A percentile compares a stretch with the other conserved stretches of the same genome.
These are phyloP conservation scores for Fennellomyces sp. DNA, from an alignment of 371 early-diverging fungal genomes.

Conservation along the genomic window DNA sequence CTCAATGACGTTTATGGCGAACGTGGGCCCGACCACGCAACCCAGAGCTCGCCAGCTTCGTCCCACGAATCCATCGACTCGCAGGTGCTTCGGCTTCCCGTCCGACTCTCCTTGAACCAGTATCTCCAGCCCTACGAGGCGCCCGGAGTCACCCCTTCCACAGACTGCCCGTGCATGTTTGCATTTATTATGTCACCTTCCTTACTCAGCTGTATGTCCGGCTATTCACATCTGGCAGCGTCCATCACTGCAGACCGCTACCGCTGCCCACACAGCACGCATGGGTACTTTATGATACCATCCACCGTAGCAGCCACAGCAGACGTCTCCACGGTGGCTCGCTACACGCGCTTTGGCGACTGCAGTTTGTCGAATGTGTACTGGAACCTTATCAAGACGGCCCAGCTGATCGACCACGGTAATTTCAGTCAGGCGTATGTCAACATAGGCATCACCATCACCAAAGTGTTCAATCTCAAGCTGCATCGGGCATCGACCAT, in stretches of 20 bases:
- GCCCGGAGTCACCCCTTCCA: not conserved
- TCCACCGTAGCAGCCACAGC: not conserved
- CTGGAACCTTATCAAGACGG: conserved; percentile 21
- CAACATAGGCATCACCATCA: conserved; percentile 20
- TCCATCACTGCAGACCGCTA: not conserved
- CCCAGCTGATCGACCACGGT: conserved; percentile 13
- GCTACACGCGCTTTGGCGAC: conserved; percentile 16
- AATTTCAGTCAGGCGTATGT: conserved; percentile 25
- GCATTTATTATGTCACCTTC: conserved; percentile 12
- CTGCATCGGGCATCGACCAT: conserved; percentile 4
- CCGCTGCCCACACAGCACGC: conserved; percentile 1
- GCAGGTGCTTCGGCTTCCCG: conserved; percentile 1
- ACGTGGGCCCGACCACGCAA: not conserved
- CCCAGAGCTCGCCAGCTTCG: not conserved
- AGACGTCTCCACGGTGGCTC: not conserved
- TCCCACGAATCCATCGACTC: not conserved
- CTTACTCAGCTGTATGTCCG: not conserved
- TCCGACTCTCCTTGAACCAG: conserved; percentile 8
- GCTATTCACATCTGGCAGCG: not conserved
- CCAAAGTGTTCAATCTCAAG: conserved; percentile 17
- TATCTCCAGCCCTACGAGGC: conserved; percentile 7
- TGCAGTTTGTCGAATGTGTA: conserved; percentile 17
- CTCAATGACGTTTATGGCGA: conserved; percentile 19
- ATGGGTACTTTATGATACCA: conserved; percentile 1
- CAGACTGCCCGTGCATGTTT: conserved; percentile 16